Percentiles rank a stretch among this genome's conserved stretches.
Evolutionary conservation across 306 rosid species (phyloP).

Genomic region (Citrullus mucosospermus): DNA sequence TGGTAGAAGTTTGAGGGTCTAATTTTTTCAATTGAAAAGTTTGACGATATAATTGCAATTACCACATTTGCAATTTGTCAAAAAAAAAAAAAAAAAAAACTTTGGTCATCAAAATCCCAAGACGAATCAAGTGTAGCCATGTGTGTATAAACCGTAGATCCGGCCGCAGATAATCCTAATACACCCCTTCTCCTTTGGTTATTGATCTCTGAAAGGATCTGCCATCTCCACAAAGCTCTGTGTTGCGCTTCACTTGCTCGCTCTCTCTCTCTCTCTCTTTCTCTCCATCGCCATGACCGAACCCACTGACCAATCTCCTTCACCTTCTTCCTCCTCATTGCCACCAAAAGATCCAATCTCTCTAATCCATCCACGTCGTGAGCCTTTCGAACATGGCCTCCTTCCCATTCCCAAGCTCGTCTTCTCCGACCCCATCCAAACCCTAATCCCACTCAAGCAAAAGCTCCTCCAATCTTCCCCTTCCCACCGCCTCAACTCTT

Average conservation of each 20-base stretch:
- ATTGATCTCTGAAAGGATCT: constrained; percentile 34
- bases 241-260: neutral
- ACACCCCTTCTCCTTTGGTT: constrained; percentile 7
- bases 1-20: too few relatives aligned
- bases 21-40: too few relatives aligned
- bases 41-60: too few relatives aligned
- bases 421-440: constrained; percentile 80
- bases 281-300: constrained; percentile 47
- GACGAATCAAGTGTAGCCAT: too few relatives aligned
- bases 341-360: constrained; percentile 31
- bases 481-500: constrained; percentile 34
- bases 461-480: constrained; percentile 40
- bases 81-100: too few relatives aligned
- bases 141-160: neutral
- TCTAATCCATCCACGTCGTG: constrained; percentile 71
- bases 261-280: neutral
- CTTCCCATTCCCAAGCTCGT: constrained; percentile 69
- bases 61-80: too few relatives aligned
- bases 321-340: constrained; percentile 23
- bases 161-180: neutral
- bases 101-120: too few relatives aligned
- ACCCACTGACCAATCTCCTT: constrained; percentile 38
- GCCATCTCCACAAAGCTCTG: constrained; percentile 12
- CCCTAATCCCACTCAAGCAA: constrained; percentile 63
- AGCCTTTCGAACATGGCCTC: constrained; percentile 86